phyloP scores from a whole-genome alignment of 2,329 filamentous ascomycete genomes.

The Aureobasidium sp. region DNA sequence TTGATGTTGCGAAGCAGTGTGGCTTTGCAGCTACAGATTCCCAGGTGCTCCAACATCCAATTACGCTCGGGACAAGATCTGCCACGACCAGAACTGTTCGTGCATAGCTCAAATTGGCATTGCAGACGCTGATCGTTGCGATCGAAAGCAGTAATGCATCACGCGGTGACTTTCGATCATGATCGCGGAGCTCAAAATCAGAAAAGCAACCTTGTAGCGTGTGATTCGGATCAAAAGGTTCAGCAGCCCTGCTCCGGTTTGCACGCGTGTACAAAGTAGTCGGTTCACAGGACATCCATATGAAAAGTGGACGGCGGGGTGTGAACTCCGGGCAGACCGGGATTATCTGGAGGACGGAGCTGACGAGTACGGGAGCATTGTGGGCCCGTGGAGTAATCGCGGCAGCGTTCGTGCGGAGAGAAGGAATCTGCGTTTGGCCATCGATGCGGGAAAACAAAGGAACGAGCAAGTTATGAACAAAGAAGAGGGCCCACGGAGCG shows the following conservation, averaged over 20 bases:
- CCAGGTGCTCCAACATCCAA: neutral
- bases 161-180: neutral
- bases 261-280: neutral
- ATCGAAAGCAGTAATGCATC: neutral
- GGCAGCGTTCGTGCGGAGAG: neutral
- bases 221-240: neutral
- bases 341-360: neutral
- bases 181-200: neutral
- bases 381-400: neutral
- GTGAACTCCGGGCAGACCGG: neutral
- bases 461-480: neutral
- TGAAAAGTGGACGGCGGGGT: neutral
- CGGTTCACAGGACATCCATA: neutral
- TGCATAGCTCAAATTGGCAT: neutral
- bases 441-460: conserved; percentile 1
- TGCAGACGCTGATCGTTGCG: neutral
- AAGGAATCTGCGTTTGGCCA: neutral
- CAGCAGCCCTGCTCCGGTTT: neutral
- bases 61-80: neutral
- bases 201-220: neutral
- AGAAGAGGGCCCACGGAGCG: conserved; percentile 2
- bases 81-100: neutral
- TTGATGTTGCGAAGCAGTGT: conserved; percentile 8
- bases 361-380: conserved; percentile 11
- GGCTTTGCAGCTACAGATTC: conserved; percentile 4